Evolutionary conservation across 2,329 filamentous ascomycete species (phyloP), one percentile per base, ranked within the genome.

Genomic region (Leptosphaerulina australis): DNA sequence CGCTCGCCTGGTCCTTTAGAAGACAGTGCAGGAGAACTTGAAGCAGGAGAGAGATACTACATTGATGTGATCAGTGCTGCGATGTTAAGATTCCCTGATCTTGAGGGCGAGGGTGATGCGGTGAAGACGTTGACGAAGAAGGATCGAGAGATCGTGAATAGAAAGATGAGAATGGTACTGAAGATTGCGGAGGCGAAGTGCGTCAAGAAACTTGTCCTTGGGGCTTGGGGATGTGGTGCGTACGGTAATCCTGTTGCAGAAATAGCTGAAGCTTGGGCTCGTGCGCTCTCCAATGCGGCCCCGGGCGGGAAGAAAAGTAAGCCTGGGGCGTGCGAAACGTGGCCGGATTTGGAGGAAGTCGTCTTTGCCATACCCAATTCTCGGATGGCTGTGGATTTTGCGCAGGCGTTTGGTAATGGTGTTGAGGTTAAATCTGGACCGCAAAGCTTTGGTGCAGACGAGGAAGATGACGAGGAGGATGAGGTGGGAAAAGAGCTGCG

Each of bases 141-240:
- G 34, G 82, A 86, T 47, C 72, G 79, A 1, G 81, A 82, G 29
- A 54, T 81, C 7, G 77, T 77, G 0, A 59, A 77, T 20, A 68
- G 70, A 5, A 86, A 86, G 69, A 86, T 88, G 78, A 74, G 75
- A 20, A 77, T 75, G 5, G 82, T 86, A 1, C 62, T 87, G 66
- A 74, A 83, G 1, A 78, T 86, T 4, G 58, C 54, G 4, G 74
- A 77, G 2, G 66, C 74, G 7, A 62, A 70, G 49, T 78, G 79
- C 0, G 74, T 74, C 3, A 74, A 70, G 28, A 78, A 72, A 46
- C 59, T 87, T 0, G 80, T 88, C 0, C 72, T 87, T 0, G 85
- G 85, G 0, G 83, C 84, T 0, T 87, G 84, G 83, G 85, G 85
- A 0, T 86, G 83, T 52, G 84, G 84, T 2, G 82, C 82, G 0